These are phyloP conservation scores for Exophiala oligosperma DNA, from an alignment of 2,329 filamentous ascomycete genomes.

Conservation along the genomic window DNA sequence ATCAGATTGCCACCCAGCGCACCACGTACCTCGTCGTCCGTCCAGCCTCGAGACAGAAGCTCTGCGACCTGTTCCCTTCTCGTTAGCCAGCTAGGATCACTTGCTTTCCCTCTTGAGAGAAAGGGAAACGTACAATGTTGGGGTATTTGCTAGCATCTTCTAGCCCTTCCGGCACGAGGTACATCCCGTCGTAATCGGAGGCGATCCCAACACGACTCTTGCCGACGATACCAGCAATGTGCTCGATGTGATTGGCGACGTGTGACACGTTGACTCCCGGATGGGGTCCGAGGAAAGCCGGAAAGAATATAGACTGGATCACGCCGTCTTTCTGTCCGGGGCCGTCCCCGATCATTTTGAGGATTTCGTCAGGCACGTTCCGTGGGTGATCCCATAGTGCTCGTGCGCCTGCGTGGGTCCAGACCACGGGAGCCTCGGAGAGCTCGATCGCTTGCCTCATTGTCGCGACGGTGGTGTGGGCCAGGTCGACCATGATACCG, in stretches of 20 bases:
- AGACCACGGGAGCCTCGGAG: conserved; percentile 32
- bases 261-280: conserved; percentile 4
- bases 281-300: conserved; percentile 28
- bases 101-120: no score
- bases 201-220: conserved; percentile 40
- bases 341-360: conserved; percentile 33
- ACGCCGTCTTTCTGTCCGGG: conserved; percentile 36
- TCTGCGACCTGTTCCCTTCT: conserved; percentile 59
- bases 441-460: conserved; percentile 30
- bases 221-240: conserved; percentile 35
- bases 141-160: conserved; percentile 86
- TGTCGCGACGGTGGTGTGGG: conserved; percentile 30
- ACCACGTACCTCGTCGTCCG: conserved; percentile 70
- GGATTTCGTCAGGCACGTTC: conserved; percentile 45
- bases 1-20: conserved; percentile 77
- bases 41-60: conserved; percentile 70
- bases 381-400: conserved; percentile 36
- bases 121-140: conserved; percentile 48
- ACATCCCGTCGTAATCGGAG: conserved; percentile 39
- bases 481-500: conserved; percentile 33
- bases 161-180: conserved; percentile 64
- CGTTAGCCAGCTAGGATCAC: background rate
- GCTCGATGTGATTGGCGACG: conserved; percentile 42
- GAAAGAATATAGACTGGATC: conserved; percentile 40
- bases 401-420: conserved; percentile 32